Evolutionary conservation across 192 early-diverging fungal genomes (phyloP).

Genomic region (Globomyces pollinis-pini): DNA sequence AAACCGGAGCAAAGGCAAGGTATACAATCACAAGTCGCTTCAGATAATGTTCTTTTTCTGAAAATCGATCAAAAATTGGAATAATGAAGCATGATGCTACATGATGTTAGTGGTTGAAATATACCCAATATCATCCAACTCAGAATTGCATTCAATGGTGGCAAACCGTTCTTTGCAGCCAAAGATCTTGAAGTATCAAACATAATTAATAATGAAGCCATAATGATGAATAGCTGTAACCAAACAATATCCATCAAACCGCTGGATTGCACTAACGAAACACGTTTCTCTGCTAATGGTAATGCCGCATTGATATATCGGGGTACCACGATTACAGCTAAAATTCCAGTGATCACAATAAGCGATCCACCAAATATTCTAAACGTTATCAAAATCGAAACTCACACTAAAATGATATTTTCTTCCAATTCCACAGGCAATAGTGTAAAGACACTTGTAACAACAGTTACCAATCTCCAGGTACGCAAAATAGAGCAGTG

Average conservation of each 20-base stretch:
- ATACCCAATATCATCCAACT: conserved; percentile 61
- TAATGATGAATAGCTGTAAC: conserved; percentile 37
- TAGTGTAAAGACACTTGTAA: conserved; percentile 76
- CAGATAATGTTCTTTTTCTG: conserved; percentile 63
- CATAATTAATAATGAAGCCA: conserved; percentile 50
- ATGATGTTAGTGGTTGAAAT: not conserved
- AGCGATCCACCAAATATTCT: conserved; percentile 26
- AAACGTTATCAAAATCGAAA: conserved; percentile 41
- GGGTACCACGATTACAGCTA: conserved; percentile 20
- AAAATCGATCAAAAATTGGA: conserved; percentile 55
- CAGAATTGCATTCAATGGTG: conserved; percentile 54
- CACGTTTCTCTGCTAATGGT: conserved; percentile 2
- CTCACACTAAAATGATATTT: conserved; percentile 20
- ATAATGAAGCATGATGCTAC: conserved; percentile 34
- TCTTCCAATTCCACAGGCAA: conserved; percentile 83
- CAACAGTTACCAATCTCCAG: conserved; percentile 63
- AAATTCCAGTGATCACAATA: conserved; percentile 19
- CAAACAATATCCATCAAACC: not conserved
- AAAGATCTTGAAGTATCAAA: conserved; percentile 55
- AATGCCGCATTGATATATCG: conserved; percentile 8
- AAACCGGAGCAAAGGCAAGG: conserved; percentile 78
- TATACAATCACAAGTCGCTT: conserved; percentile 75
- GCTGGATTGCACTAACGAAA: not conserved
- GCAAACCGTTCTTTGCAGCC: conserved; percentile 52
- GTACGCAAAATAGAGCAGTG: conserved; percentile 38